Percentiles rank a stretch among this genome's conserved stretches.
These are phyloP conservation scores for Erodium texanum DNA, from an alignment of 441 rosid genomes.

Conservation along the genomic window DNA sequence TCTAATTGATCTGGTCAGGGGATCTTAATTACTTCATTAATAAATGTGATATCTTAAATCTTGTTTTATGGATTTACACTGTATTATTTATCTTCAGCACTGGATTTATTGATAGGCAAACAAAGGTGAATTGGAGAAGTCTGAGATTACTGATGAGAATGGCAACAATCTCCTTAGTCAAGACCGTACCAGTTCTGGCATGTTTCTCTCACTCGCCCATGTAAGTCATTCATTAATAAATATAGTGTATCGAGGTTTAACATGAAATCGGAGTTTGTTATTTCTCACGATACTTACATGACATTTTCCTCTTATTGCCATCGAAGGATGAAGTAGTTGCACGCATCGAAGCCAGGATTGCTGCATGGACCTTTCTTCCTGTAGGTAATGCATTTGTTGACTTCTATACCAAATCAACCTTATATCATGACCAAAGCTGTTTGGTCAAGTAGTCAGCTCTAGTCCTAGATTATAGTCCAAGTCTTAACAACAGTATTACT, in stretches of 20 bases:
- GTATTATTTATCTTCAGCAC: neutral
- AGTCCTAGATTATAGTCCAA: too few relatives aligned
- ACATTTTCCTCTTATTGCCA: constrained; percentile 12
- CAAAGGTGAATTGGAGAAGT: constrained; percentile 66
- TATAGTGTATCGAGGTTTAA: too few relatives aligned
- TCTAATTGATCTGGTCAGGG: constrained; percentile 53
- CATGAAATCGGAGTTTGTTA: too few relatives aligned
- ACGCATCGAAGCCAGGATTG: constrained; percentile 59
- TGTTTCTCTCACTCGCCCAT: constrained; percentile 73
- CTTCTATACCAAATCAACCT: neutral
- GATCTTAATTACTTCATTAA: neutral
- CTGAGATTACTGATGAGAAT: constrained; percentile 82
- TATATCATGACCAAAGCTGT: too few relatives aligned
- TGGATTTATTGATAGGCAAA: neutral
- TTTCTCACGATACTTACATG: constrained; percentile 6
- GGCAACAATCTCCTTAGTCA: constrained; percentile 69
- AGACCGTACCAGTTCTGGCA: constrained; percentile 91
- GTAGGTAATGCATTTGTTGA: constrained; percentile 29
- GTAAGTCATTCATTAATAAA: constrained; percentile 23
- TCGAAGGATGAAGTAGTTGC: constrained; percentile 69
- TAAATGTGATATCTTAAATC: neutral
- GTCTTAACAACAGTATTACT: too few relatives aligned
- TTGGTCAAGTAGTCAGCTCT: too few relatives aligned
- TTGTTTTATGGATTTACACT: neutral
- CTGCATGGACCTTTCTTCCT: constrained; percentile 91